phyloP scores from a whole-genome alignment of 257 asterid species.

The Fraxinus pennsylvanica region DNA sequence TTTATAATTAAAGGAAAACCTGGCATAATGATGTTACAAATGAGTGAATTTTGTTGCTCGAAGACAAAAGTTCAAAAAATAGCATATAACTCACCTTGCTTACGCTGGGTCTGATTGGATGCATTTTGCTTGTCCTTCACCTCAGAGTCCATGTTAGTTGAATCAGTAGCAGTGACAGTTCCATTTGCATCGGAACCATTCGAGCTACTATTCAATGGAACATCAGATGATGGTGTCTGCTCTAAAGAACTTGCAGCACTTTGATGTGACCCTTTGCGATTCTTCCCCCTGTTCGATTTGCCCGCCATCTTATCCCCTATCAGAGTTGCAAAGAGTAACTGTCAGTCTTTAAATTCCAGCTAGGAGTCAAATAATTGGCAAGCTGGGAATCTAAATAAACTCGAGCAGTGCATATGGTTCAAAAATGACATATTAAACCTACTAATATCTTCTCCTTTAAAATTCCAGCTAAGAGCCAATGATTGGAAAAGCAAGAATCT shows the following conservation, averaged over 20 bases:
- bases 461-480: neutral
- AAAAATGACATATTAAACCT: neutral
- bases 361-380: neutral
- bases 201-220: constrained; percentile 42
- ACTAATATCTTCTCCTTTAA: neutral
- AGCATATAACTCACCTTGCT: constrained; percentile 51
- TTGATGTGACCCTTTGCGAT: constrained; percentile 57
- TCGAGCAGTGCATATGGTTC: neutral
- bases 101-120: constrained; percentile 40
- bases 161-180: constrained; percentile 37
- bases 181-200: constrained; percentile 51
- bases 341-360: neutral
- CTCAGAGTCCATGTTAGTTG: constrained; percentile 36
- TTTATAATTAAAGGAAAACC: neutral
- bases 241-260: constrained; percentile 36
- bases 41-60: neutral
- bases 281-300: constrained; percentile 76
- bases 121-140: constrained; percentile 43
- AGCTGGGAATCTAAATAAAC: neutral
- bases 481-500: neutral
- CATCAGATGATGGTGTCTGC: constrained; percentile 42
- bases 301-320: constrained; percentile 73
- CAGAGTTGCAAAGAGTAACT: neutral
- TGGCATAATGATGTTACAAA: neutral
- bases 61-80: neutral